Evolutionary conservation across 2,329 filamentous ascomycete genomes (phyloP), one percentile per base, ranked within the genome.

Genomic region (Ophiostoma angusticollis): DNA sequence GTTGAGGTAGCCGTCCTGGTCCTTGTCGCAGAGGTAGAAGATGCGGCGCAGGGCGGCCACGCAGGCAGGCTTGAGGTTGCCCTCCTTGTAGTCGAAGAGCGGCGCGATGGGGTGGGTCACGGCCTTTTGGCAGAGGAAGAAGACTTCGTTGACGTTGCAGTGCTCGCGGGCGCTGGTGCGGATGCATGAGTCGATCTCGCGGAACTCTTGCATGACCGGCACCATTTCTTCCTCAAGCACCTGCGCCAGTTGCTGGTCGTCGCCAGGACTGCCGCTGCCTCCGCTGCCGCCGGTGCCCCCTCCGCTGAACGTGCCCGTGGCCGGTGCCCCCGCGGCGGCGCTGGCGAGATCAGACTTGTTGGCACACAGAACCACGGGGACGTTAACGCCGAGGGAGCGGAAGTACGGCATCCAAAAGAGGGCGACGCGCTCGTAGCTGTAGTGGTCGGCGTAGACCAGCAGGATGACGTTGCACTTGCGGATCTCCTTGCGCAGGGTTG

Each of bases 361-460:
- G 54, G 91, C 86, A 54, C 91, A 96, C 41, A 98, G 66, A 31
- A 98, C 87, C 9, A 98, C 91, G 0, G 91, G 91, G 17, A 98
- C 86, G 56, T 98, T 98, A 55, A 98, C 91, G n/a, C 91, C 91
- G 28, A 98, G 73, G 4, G 87, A 94, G 45, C 91, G 82, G 55
- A 98, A 96, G 60, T 95, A 93, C 9, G 91, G 91, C 74, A 98
- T 82, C 91, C 91, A 98, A 60, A 96, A 98, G 32, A 98, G 68
- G 4, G 89, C 91, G 4, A 98, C 87, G 27, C 91, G 72, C 58
- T 98, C 91, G 64, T 96, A 98, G 69, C 87, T 96, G 66, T 98
- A 98, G 62, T 96, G 89, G 58, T 98, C 91, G 49, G 87, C 87
- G 60, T 98, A 98, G 39, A 98, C 87, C 31, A 98, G 75, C 14